Percentiles rank a stretch among this genome's conserved stretches.
Evolutionary conservation across 2,329 filamentous ascomycete species (phyloP).

Genomic region (Emericellopsis atlantica): DNA sequence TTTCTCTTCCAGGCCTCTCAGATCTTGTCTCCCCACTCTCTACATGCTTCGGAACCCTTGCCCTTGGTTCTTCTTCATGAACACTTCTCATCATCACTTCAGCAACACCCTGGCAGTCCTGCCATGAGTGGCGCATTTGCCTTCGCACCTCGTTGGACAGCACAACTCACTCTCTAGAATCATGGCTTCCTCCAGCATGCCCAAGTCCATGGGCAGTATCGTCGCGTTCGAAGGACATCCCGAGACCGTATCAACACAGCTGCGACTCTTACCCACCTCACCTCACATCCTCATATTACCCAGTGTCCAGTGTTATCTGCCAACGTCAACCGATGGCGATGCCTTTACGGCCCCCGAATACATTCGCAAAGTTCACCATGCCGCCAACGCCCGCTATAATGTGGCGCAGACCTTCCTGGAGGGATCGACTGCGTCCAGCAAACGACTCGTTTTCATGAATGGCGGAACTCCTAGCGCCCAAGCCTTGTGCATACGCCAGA

Average conservation of each 20-base stretch:
- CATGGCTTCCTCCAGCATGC: neutral
- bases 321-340: slow-evolving; percentile 12
- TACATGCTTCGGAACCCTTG: too few relatives aligned
- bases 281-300: slow-evolving; percentile 46
- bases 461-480: slow-evolving; percentile 45
- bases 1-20: too few relatives aligned
- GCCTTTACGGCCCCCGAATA: slow-evolving; percentile 19
- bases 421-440: slow-evolving; percentile 29
- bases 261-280: slow-evolving; percentile 46
- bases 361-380: slow-evolving; percentile 38
- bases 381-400: slow-evolving; percentile 30
- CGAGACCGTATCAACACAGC: slow-evolving; percentile 43
- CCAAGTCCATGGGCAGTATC: slow-evolving; percentile 30
- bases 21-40: too few relatives aligned
- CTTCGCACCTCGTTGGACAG: too few relatives aligned
- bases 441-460: slow-evolving; percentile 46
- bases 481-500: slow-evolving; percentile 37
- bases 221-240: slow-evolving; percentile 47
- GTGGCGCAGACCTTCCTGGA: slow-evolving; percentile 38
- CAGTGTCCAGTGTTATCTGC: slow-evolving; percentile 32
- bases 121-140: too few relatives aligned
- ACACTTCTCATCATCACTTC: too few relatives aligned
- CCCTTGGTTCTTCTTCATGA: too few relatives aligned
- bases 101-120: too few relatives aligned
- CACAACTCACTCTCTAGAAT: too few relatives aligned